These are phyloP conservation scores for Otatea glauca DNA, from an alignment of 176 grass and related monocot genomes.

Conservation along the genomic window DNA sequence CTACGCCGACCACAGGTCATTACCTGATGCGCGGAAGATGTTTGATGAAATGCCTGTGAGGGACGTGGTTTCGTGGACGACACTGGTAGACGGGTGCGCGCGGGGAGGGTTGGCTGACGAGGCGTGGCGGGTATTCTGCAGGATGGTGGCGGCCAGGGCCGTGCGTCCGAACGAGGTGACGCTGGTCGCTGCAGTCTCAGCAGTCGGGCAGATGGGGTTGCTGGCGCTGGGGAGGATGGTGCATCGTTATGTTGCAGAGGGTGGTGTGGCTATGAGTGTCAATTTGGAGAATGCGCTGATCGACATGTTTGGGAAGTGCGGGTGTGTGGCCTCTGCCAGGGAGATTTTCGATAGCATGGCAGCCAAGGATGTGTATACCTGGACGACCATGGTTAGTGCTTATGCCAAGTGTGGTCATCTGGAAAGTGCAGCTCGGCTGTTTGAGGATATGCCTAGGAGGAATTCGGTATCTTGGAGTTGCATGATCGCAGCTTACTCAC, in stretches of 20 bases:
- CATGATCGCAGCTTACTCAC: slow-evolving; percentile 62
- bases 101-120: slow-evolving; percentile 26
- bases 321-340: slow-evolving; percentile 47
- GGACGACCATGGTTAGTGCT: slow-evolving; percentile 66
- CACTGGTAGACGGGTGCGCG: slow-evolving; percentile 56
- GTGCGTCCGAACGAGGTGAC: slow-evolving; percentile 52
- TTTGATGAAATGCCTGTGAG: slow-evolving; percentile 55
- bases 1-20: slow-evolving; percentile 7
- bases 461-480: slow-evolving; percentile 69
- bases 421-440: slow-evolving; percentile 43
- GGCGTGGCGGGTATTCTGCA: slow-evolving; percentile 59
- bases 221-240: slow-evolving; percentile 45
- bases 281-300: slow-evolving; percentile 58
- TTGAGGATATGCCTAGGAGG: slow-evolving; percentile 59
- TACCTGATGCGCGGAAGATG: slow-evolving; percentile 26
- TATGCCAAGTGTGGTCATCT: slow-evolving; percentile 62
- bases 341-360: slow-evolving; percentile 61
- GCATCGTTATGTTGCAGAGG: slow-evolving; percentile 36
- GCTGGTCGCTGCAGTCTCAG: slow-evolving; percentile 45
- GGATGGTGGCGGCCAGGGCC: slow-evolving; percentile 45
- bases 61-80: slow-evolving; percentile 76
- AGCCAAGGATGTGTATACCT: slow-evolving; percentile 65
- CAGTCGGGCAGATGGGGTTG: slow-evolving; percentile 56
- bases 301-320: slow-evolving; percentile 68
- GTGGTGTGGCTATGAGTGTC: not conserved